Evolutionary conservation across 345 rosid genomes (phyloP).

Genomic region (Turritis glabra): DNA sequence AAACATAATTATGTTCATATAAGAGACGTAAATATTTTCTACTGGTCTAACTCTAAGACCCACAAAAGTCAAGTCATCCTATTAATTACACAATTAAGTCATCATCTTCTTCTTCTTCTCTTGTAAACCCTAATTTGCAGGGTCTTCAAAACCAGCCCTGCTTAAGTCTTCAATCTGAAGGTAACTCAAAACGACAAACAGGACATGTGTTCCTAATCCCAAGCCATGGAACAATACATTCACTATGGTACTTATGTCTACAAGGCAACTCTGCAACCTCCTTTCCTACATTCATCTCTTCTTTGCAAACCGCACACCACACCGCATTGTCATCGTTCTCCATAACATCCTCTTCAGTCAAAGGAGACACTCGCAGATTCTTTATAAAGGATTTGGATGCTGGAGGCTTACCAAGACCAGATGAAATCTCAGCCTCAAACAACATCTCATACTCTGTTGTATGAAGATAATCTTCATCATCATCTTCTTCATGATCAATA

Average conservation of each 20-base stretch:
- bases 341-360: constrained; percentile 56
- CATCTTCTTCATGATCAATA: constrained; percentile 14
- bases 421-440: constrained; percentile 66
- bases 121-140: neutral
- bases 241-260: constrained; percentile 74
- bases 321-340: constrained; percentile 33
- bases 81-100: constrained; percentile 5
- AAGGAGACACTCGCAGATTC: constrained; percentile 52
- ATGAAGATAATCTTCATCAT: constrained; percentile 55
- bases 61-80: neutral
- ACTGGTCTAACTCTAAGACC: neutral
- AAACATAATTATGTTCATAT: neutral
- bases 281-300: constrained; percentile 68
- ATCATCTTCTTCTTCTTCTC: constrained; percentile 2
- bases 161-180: constrained; percentile 60
- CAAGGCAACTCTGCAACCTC: constrained; percentile 79
- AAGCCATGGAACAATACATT: constrained; percentile 90
- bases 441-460: constrained; percentile 69
- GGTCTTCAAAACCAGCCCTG: constrained; percentile 24
- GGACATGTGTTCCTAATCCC: constrained; percentile 89
- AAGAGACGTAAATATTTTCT: neutral
- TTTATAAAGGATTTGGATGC: constrained; percentile 67
- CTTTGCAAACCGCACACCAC: constrained; percentile 89
- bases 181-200: constrained; percentile 86
- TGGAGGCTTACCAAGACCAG: constrained; percentile 60